These are phyloP conservation scores for Brassica rapa DNA, from an alignment of 345 rosid species.

Conservation along the genomic window DNA sequence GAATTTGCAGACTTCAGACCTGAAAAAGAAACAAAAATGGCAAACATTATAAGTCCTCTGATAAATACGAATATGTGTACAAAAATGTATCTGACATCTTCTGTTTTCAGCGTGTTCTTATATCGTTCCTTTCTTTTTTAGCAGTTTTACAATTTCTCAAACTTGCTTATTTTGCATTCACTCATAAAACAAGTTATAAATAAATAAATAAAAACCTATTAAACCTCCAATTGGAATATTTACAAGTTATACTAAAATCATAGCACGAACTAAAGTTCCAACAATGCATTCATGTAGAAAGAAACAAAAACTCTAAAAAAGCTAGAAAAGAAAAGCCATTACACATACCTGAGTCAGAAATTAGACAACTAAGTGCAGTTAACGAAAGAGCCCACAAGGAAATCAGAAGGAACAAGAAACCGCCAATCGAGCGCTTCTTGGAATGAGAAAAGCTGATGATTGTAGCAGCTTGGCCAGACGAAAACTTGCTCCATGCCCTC, in stretches of 20 bases:
- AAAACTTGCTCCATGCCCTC: slow-evolving; percentile 74
- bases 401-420: slow-evolving; percentile 76
- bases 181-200: background rate
- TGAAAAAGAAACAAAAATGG: slow-evolving; percentile 28
- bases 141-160: background rate
- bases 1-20: slow-evolving; percentile 60
- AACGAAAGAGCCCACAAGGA: slow-evolving; percentile 81
- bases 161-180: background rate
- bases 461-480: slow-evolving; percentile 68
- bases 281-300: background rate
- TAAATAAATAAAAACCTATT: background rate
- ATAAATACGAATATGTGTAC: slow-evolving; percentile 35
- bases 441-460: slow-evolving; percentile 61
- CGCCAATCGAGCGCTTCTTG: slow-evolving; percentile 96
- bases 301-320: slow-evolving; percentile 40
- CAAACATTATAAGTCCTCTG: background rate
- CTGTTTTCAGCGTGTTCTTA: background rate
- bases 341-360: slow-evolving; percentile 62
- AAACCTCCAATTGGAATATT: background rate
- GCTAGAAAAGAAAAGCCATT: slow-evolving; percentile 21
- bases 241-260: slow-evolving; percentile 5
- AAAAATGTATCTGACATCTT: slow-evolving; percentile 34
- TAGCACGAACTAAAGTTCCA: slow-evolving; percentile 3
- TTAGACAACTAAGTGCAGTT: slow-evolving; percentile 82
- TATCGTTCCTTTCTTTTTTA: background rate